Evolutionary conservation across 2,329 filamentous ascomycete genomes (phyloP).

Genomic region (Plectosphaerella cucumerina): DNA sequence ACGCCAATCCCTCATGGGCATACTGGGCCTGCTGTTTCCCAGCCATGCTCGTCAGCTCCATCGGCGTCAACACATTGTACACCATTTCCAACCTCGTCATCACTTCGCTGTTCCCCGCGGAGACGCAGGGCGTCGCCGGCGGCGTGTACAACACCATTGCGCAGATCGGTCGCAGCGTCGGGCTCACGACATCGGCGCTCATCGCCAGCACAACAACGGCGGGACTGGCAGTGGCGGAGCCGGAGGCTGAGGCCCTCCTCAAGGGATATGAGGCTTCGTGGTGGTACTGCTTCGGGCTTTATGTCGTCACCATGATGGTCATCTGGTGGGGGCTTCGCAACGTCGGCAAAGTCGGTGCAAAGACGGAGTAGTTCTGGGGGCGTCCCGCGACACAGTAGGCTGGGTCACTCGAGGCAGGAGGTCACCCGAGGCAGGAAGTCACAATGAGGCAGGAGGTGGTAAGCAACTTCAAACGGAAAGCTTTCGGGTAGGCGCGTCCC

Average conservation of each 20-base stretch:
- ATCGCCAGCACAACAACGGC: slow-evolving; percentile 25
- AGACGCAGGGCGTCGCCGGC: slow-evolving; percentile 53
- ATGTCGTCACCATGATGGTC: neutral
- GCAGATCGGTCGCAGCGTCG: slow-evolving; percentile 54
- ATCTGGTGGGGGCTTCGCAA: neutral
- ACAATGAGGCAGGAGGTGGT: no score
- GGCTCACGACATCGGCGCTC: slow-evolving; percentile 45
- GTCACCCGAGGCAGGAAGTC: no score
- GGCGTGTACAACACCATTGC: slow-evolving; percentile 56
- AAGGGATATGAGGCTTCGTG: neutral
- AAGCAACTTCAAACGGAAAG: no score
- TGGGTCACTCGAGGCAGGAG: no score
- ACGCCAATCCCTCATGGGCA: neutral
- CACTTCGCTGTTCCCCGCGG: slow-evolving; percentile 46
- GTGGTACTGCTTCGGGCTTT: neutral
- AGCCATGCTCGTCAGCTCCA: neutral
- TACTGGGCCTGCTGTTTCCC: neutral
- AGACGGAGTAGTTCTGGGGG: neutral
- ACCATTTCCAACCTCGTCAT: slow-evolving; percentile 52
- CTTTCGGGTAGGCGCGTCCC: no score
- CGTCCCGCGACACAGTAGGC: no score
- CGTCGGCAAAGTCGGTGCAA: neutral
- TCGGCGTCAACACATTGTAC: slow-evolving; percentile 30
- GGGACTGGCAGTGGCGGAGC: neutral
- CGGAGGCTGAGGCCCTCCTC: neutral